Conservation (phyloP, 2,329 filamentous ascomycete genomes). For the Aspergillus chevalieri region DNA sequence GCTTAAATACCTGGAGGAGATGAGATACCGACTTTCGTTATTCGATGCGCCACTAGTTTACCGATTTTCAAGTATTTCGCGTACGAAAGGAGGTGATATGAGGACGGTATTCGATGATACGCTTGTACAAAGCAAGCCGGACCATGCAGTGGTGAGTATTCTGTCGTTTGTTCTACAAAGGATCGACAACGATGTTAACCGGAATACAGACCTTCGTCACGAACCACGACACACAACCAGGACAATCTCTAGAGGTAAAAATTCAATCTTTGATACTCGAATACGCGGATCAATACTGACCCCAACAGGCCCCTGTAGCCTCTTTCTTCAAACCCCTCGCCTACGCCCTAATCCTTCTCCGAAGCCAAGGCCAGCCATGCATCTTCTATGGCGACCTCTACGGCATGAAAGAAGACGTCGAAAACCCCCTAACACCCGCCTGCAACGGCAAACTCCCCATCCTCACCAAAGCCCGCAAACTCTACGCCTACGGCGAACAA, state of each 20-base stretch:
- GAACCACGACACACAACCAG: slow-evolving; percentile 42
- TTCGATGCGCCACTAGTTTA: slow-evolving; percentile 66
- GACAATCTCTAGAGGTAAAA: slow-evolving; percentile 53
- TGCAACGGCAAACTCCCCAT: slow-evolving; percentile 52
- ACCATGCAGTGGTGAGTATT: slow-evolving; percentile 17
- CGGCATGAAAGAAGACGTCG: slow-evolving; percentile 49
- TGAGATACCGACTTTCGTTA: slow-evolving; percentile 54
- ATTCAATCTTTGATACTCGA: not conserved
- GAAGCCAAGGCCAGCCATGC: slow-evolving; percentile 57
- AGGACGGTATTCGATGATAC: slow-evolving; percentile 58
- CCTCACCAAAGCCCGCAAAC: slow-evolving; percentile 56
- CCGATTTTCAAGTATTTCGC: slow-evolving; percentile 58
- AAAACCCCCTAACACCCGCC: slow-evolving; percentile 48
- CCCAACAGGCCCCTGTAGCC: slow-evolving; percentile 51
- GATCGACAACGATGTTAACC: not conserved
- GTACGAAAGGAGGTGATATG: slow-evolving; percentile 53
- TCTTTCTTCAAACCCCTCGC: slow-evolving; percentile 65
- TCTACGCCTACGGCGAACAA: slow-evolving; percentile 63
- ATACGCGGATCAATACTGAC: not conserved
- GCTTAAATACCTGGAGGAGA: slow-evolving; percentile 51
- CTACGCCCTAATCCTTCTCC: slow-evolving; percentile 65
- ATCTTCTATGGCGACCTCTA: slow-evolving; percentile 67
- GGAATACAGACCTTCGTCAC: slow-evolving; percentile 18
- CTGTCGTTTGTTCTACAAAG: not conserved
- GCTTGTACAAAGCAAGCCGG: slow-evolving; percentile 49